phyloP scores from a whole-genome alignment of 1,284 basidiomycete genomes.

The Sporisorium reilianum region DNA sequence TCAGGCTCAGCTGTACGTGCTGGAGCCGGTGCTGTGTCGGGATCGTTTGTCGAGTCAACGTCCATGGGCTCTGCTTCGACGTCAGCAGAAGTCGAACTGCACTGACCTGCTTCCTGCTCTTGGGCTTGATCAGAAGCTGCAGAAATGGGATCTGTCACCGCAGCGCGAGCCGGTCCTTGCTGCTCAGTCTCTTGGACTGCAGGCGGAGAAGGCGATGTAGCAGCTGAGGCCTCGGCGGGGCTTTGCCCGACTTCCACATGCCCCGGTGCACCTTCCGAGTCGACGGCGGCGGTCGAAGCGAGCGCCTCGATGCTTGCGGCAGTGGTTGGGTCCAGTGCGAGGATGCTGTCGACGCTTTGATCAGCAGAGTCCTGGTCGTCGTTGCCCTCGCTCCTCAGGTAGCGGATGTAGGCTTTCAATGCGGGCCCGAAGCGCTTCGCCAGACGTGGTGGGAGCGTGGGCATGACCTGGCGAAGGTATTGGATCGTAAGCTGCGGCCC shows the following conservation, averaged over 20 bases:
- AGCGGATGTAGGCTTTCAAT: constrained; percentile 3
- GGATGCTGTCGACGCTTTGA: background rate
- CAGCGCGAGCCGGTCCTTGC: too few species aligned
- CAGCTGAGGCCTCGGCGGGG: background rate
- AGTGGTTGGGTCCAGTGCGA: background rate
- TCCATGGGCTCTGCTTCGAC: background rate
- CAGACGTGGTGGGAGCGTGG: constrained; percentile 3
- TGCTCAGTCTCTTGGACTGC: background rate
- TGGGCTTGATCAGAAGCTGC: background rate
- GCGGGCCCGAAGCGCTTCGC: constrained; percentile 3
- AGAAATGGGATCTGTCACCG: too few species aligned
- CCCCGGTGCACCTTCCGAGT: background rate
- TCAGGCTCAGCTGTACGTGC: background rate
- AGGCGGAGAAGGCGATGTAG: background rate
- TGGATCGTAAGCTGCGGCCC: constrained; percentile 6
- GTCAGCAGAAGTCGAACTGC: background rate
- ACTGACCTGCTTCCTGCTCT: background rate
- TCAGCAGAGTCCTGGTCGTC: background rate
- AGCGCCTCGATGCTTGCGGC: background rate
- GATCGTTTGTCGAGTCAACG: background rate
- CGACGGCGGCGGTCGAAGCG: background rate
- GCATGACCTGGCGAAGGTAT: constrained; percentile 7
- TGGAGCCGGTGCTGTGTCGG: background rate
- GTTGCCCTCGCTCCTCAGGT: background rate
- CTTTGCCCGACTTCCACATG: background rate